Percentiles rank a stretch among this genome's conserved stretches.
phyloP scores from a whole-genome alignment of 495 filamentous ascomycete species.

The Immersiella caudata region DNA sequence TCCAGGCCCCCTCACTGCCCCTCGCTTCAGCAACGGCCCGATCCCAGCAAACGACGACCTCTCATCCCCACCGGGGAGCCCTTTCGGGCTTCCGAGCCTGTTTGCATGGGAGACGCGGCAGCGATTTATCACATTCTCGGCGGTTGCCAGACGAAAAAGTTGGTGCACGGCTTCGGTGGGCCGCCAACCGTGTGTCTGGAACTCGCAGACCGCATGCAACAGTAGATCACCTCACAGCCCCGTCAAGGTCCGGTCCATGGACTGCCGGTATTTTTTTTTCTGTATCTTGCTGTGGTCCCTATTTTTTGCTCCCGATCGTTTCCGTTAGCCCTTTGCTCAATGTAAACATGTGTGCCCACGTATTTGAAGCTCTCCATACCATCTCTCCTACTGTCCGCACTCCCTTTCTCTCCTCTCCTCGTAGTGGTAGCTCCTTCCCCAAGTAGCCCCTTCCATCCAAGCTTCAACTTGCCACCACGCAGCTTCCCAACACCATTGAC shows the following conservation, averaged over 20 bases:
- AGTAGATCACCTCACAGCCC: background rate
- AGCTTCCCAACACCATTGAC: background rate
- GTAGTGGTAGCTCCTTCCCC: constrained; percentile 4
- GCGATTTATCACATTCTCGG: background rate
- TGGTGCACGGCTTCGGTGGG: constrained; percentile 1
- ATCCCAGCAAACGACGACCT: background rate
- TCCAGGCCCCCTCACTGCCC: background rate
- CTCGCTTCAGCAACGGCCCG: background rate
- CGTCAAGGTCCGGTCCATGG: constrained; percentile 2
- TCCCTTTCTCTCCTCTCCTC: background rate
- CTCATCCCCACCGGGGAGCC: constrained; percentile 5
- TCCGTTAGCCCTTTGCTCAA: background rate
- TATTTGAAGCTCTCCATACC: constrained; percentile 16
- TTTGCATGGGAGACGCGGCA: background rate
- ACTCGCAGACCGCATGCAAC: constrained; percentile 5
- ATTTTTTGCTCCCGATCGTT: constrained; percentile 19
- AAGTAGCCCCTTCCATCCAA: background rate
- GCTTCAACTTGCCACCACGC: background rate
- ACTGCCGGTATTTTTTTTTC: background rate
- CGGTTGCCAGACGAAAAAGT: background rate
- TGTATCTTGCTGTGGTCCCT: constrained; percentile 5
- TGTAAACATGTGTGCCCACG: constrained; percentile 8
- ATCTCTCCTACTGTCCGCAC: background rate
- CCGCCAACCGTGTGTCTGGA: constrained; percentile 1
- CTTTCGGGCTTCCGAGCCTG: constrained; percentile 11